phyloP scores from a whole-genome alignment of 768 basidiomycete species.

The Pleurotus tuoliensis region DNA sequence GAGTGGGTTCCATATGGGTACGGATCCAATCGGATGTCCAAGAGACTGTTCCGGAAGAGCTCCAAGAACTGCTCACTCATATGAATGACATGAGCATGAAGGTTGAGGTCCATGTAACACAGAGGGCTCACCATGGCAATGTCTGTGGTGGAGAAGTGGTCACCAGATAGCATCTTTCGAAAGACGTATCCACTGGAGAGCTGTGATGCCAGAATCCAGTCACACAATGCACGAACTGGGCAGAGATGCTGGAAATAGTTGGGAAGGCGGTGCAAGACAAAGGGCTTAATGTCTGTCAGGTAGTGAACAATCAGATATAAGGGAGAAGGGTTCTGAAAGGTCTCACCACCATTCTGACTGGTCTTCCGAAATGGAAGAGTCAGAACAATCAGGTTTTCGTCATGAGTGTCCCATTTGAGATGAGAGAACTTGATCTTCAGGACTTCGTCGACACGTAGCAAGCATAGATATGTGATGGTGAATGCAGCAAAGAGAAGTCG shows the following conservation, averaged over 20 bases:
- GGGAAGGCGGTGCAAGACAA: constrained; percentile 19
- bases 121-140: constrained; percentile 19
- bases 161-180: constrained; percentile 22
- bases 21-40: constrained; percentile 34
- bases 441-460: constrained; percentile 30
- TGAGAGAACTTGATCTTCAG: constrained; percentile 28
- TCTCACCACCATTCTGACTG: constrained; percentile 23
- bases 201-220: constrained; percentile 21
- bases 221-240: constrained; percentile 26
- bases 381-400: constrained; percentile 11
- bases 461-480: constrained; percentile 27
- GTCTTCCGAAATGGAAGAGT: constrained; percentile 24
- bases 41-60: constrained; percentile 34
- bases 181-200: constrained; percentile 30
- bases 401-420: constrained; percentile 8
- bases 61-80: constrained; percentile 33
- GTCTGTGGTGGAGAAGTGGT: constrained; percentile 17
- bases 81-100: constrained; percentile 13
- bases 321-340: neutral
- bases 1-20: constrained; percentile 36
- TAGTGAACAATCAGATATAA: neutral
- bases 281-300: constrained; percentile 26
- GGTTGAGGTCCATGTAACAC: too few relatives aligned
- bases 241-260: constrained; percentile 27
- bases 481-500: constrained; percentile 27